These are phyloP conservation scores for Moesziomyces parantarcticus DNA, from an alignment of 1,284 basidiomycete species.

Conservation along the genomic window DNA sequence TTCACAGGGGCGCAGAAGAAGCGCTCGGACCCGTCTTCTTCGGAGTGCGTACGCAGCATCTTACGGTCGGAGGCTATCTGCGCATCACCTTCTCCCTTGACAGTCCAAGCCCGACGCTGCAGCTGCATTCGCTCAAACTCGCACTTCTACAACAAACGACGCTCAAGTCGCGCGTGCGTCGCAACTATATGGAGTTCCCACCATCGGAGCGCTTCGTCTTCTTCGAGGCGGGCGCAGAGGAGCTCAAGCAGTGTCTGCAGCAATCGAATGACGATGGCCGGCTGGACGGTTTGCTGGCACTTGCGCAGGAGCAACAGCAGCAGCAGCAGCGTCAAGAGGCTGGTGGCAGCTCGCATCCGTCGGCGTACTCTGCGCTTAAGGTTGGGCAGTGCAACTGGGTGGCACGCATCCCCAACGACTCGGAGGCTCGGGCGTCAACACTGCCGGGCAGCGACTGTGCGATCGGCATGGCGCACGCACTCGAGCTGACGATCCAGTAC, in stretches of 20 bases:
- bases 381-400: constrained; percentile 48
- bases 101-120: constrained; percentile 33
- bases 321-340: constrained; percentile 5
- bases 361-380: neutral
- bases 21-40: constrained; percentile 45
- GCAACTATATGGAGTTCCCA: constrained; percentile 33
- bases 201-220: constrained; percentile 45
- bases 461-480: constrained; percentile 41
- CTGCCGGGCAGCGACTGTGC: constrained; percentile 42
- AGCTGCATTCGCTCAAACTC: constrained; percentile 42
- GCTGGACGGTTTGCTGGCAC: constrained; percentile 27
- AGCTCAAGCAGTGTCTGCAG: constrained; percentile 27
- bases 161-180: constrained; percentile 42
- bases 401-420: constrained; percentile 41
- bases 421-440: constrained; percentile 40
- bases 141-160: constrained; percentile 45
- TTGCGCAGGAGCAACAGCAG: constrained; percentile 31
- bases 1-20: constrained; percentile 38
- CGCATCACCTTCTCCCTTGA: constrained; percentile 45
- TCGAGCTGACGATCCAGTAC: constrained; percentile 46
- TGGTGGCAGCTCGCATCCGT: neutral
- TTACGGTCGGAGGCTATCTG: constrained; percentile 52
- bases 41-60: constrained; percentile 42
- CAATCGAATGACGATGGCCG: constrained; percentile 2
- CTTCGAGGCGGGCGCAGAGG: constrained; percentile 36